Percentiles rank a stretch among this genome's conserved stretches.
Conservation (phyloP, 2,329 filamentous ascomycete genomes). For the Chaetomium strumarium region DNA sequence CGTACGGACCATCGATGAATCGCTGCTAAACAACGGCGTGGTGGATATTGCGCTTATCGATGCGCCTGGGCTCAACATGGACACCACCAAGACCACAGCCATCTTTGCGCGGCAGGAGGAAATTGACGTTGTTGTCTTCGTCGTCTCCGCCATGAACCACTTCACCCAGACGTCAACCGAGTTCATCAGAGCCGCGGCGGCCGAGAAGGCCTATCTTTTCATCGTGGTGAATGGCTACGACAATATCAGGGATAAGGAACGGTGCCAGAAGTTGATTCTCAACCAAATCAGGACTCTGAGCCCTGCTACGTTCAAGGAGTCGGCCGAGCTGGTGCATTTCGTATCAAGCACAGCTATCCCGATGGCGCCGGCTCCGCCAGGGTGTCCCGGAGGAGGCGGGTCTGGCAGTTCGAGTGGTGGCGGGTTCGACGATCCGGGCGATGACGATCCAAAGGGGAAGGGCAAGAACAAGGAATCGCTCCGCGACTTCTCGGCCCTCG, state of each 20-base stretch:
- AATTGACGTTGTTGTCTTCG: slow-evolving; percentile 97
- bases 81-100: slow-evolving; percentile 94
- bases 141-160: slow-evolving; percentile 95
- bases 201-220: slow-evolving; percentile 98
- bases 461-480: slow-evolving; percentile 85
- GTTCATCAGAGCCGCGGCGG: slow-evolving; percentile 90
- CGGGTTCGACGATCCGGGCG: slow-evolving; percentile 46
- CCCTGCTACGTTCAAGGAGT: slow-evolving; percentile 87
- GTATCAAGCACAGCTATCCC: slow-evolving; percentile 96
- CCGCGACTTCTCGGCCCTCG: slow-evolving; percentile 82
- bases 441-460: slow-evolving; percentile 63
- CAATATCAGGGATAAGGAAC: slow-evolving; percentile 82
- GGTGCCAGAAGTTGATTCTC: slow-evolving; percentile 87
- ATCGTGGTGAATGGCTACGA: slow-evolving; percentile 98
- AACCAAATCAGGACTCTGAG: slow-evolving; percentile 86
- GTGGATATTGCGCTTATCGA: slow-evolving; percentile 98
- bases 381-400: slow-evolving; percentile 47
- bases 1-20: slow-evolving; percentile 81
- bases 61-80: slow-evolving; percentile 88
- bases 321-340: slow-evolving; percentile 89
- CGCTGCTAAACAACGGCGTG: slow-evolving; percentile 91
- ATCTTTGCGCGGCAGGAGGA: slow-evolving; percentile 97
- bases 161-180: slow-evolving; percentile 97
- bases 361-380: slow-evolving; percentile 54
- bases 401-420: slow-evolving; percentile 49